Evolutionary conservation across 2,329 filamentous ascomycete species (phyloP), one percentile per base, ranked within the genome.

Genomic region (Nemania serpens): DNA sequence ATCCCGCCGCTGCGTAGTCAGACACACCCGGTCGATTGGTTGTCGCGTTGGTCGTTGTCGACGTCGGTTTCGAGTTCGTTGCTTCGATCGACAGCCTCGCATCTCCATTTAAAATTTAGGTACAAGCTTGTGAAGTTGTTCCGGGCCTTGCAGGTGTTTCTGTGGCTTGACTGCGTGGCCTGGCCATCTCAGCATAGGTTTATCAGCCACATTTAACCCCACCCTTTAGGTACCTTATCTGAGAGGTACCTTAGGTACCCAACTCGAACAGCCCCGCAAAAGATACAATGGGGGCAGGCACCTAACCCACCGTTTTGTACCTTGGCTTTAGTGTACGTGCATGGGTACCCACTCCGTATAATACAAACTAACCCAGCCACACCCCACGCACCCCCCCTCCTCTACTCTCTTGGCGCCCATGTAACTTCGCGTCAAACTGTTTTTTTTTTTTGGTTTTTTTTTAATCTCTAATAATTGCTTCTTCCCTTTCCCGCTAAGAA

Each of bases 81-180:
- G 42, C 13, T 42, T 34, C 9, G 33, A 25, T 22, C 29, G 11
- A 25, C 53, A 22, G 15, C 25, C 17, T 47, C 5, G 29, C 43
- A 22, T 57, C 47, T 56, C 53, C 25, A 12, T 43, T 56, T 52
- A 55, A 62, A 60, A 52, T 56, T 62, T 56, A 29, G 51, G 41
- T 22, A 41, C 17, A 46, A 45, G 18, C 4, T 57, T n/a, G 59
- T 33, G 39, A 55, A 51, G 52, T 58, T 63, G 57, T 58, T 61
- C 60, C 52, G 47, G 3, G 11, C 5, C 37, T 6, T 46, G 33
- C 56, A 61, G 60, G 59, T 49, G 36, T 52, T 10, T 5, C 13
- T 55, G 56, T 65, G 62, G 59, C 62, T 65, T 59, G 53, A 54
- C 7, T 13, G 45, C 12, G 11, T 18, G 10, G 10, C 5, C 43